A percentile compares a stretch with the other conserved stretches of the same genome.
Conservation (phyloP, 1,284 basidiomycete genomes). For the Naganishia sp. region DNA sequence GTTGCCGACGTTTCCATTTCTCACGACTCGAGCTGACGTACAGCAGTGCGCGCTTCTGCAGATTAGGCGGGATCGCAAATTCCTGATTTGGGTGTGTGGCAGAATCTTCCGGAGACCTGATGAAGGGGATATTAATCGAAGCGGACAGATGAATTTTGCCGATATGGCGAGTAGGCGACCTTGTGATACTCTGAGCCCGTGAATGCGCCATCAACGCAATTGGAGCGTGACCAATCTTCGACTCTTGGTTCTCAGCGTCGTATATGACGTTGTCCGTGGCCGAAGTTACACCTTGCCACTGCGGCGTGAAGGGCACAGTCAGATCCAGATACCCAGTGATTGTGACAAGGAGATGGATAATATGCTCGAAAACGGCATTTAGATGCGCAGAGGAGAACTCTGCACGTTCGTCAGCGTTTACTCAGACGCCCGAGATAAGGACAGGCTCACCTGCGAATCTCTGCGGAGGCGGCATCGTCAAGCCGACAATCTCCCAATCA, state of each 20-base stretch:
- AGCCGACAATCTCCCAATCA: conserved; percentile 28
- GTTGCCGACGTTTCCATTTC: conserved; percentile 31
- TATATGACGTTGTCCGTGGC: not conserved
- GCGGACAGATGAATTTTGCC: not conserved
- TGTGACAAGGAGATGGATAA: conserved; percentile 18
- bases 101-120: not conserved
- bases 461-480: conserved; percentile 11
- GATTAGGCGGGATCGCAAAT: not conserved
- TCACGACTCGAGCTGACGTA: conserved; percentile 30
- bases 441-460: conserved; percentile 7
- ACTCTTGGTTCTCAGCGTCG: not conserved
- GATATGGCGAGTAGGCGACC: not conserved
- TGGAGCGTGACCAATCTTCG: not conserved
- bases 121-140: not conserved
- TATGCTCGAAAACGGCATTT: conserved; percentile 24
- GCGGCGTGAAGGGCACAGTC: conserved; percentile 17
- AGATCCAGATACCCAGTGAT: conserved; percentile 25
- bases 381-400: conserved; percentile 23
- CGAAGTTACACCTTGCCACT: conserved; percentile 13
- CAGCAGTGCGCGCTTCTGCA: conserved; percentile 22
- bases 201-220: not conserved
- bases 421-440: not conserved
- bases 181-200: not conserved
- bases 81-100: not conserved
- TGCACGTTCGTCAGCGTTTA: not conserved